Evolutionary conservation across 2,329 filamentous ascomycete genomes (phyloP), one percentile per base, ranked within the genome.

Genomic region (Neospermospora avenae): DNA sequence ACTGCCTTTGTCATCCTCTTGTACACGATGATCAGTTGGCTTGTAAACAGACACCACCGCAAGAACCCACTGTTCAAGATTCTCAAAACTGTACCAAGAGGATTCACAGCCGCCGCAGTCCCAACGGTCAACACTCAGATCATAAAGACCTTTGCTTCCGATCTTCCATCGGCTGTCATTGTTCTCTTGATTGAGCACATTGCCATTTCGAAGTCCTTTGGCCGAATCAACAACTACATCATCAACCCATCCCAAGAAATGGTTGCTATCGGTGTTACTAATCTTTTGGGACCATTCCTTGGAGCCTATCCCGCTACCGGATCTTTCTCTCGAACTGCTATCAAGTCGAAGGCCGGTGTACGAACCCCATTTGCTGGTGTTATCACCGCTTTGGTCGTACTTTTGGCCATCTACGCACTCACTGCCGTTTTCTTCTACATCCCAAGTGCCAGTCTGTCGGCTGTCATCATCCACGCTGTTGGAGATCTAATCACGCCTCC

Each of bases 101-200:
- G 93, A 28, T 97, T 99, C 76, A 82, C 90, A 71, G 81, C 93
- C 71, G 89, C 90, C 18, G 86, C 81, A 16, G 86, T 88, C 4
- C 95, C 95, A 0, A 79, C 76, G 0, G 77, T 98, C 61, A 85
- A 89, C 65, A 75, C 74, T 0, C 74, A 80, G 0, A 83, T 97
- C 55, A 83, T 96, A 70, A 80, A 77, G 1, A 77, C 84, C 0
- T 91, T 96, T 70, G 80, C 83, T 0, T 79, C 80, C 45, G 82
- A 97, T 65, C 78, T 98, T 3, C 95, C 95, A 0, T 89, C 90
- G 7, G 88, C 89, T 0, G 87, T 97, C 55, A 96, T 98, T 66
- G 93, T 99, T n/a, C 81, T 98, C 59, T 81, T 98, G 37, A 96
- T 98, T 63, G 95, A 98, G 75, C 93, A 98, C 73, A 96, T 98